Conservation (phyloP, 805 yeast genomes). For the Yarrowia osloensis region DNA sequence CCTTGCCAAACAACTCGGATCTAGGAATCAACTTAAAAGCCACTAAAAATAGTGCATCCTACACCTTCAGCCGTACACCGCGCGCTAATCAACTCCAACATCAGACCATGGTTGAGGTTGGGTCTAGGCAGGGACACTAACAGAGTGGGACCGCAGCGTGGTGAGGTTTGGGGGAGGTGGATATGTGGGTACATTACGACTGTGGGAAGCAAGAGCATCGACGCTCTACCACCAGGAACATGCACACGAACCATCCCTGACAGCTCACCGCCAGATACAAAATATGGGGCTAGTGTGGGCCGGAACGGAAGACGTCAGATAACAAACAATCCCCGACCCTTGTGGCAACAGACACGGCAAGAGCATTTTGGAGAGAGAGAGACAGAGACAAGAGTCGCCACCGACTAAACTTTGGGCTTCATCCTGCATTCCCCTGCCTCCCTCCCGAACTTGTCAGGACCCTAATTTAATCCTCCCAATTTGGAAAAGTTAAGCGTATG, state of each 20-base stretch:
- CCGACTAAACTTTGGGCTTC: constrained; percentile 16
- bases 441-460: constrained; percentile 22
- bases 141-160: not conserved
- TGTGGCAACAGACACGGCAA: not conserved
- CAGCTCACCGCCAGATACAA: not conserved
- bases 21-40: constrained; percentile 4
- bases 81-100: constrained; percentile 12
- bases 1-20: constrained; percentile 21
- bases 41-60: constrained; percentile 14
- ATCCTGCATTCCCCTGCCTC: constrained; percentile 31
- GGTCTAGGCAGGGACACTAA: not conserved
- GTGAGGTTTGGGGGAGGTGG: too few species aligned
- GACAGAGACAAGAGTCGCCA: constrained; percentile 1
- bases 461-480: constrained; percentile 7
- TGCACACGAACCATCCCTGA: not conserved
- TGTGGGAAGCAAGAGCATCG: too few species aligned
- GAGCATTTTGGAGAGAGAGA: not conserved
- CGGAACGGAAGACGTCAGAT: not conserved
- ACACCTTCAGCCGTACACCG: constrained; percentile 24
- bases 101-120: constrained; percentile 15
- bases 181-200: too few species aligned
- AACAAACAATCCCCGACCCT: not conserved
- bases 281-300: not conserved
- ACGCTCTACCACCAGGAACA: too few species aligned
- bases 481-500: constrained; percentile 26